Conservation (phyloP, 1,284 basidiomycete species). For the Fomitopsis schrenkii region DNA sequence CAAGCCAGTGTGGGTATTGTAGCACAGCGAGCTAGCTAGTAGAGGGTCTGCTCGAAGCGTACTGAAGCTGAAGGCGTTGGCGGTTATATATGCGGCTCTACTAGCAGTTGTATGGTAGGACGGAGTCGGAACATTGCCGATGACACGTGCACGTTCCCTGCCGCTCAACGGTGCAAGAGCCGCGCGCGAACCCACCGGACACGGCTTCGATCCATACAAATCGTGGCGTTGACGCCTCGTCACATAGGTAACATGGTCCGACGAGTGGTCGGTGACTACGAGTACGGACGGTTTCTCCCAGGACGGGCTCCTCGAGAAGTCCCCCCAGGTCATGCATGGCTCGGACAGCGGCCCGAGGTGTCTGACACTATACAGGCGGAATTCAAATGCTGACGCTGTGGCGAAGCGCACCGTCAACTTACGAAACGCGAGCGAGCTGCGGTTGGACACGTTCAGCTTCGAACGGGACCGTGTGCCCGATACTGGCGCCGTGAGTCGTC, state of each 20-base stretch:
- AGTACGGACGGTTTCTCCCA: neutral
- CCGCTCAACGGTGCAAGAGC: neutral
- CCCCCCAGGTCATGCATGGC: neutral
- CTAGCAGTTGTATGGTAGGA: neutral
- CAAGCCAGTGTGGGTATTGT: neutral
- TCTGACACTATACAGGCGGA: neutral
- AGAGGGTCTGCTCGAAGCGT: no score
- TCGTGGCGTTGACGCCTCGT: neutral
- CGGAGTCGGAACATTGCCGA: neutral
- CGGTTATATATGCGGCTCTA: neutral
- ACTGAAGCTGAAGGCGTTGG: neutral
- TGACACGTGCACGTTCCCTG: neutral
- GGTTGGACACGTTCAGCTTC: neutral
- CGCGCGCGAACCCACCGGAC: neutral
- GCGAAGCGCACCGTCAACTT: neutral
- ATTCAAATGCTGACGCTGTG: neutral
- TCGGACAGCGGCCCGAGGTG: neutral
- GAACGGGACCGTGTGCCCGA: neutral
- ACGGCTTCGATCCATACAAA: neutral
- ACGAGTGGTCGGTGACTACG: neutral
- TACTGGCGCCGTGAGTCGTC: no score
- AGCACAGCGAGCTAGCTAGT: neutral
- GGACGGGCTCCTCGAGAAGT: neutral
- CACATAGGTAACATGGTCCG: neutral
- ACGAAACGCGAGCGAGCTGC: neutral